Conservation (phyloP, 345 rosid genomes). For the Cochlearia excelsa region DNA sequence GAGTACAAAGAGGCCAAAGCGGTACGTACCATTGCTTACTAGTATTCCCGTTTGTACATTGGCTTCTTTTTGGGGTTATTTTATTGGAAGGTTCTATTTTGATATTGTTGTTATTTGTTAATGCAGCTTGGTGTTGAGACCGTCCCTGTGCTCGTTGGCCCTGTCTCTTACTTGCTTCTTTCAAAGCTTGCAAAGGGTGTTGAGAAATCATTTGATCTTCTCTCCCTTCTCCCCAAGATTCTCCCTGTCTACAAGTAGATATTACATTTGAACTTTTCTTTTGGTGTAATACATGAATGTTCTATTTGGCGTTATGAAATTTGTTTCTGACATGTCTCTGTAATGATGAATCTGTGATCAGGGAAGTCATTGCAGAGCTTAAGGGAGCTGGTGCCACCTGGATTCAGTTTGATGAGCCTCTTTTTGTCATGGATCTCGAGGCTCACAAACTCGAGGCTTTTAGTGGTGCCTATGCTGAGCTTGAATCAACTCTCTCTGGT, state of each 20-base stretch:
- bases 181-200: conserved; percentile 96
- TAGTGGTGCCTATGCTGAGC: conserved; percentile 67
- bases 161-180: conserved; percentile 89
- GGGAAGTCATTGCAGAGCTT: conserved; percentile 88
- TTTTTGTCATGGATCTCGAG: conserved; percentile 88
- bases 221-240: conserved; percentile 82
- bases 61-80: neutral
- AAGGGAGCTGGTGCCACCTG: conserved; percentile 94
- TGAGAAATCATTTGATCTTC: conserved; percentile 48
- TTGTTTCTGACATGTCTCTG: conserved; percentile 26
- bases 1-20: conserved; percentile 98
- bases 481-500: conserved; percentile 80
- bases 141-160: conserved; percentile 40
- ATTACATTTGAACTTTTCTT: conserved; percentile 3
- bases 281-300: neutral
- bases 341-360: conserved; percentile 33
- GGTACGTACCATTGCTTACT: conserved; percentile 42
- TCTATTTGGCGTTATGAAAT: too few relatives aligned
- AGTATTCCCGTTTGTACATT: neutral
- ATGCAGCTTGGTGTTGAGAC: conserved; percentile 89
- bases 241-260: conserved; percentile 86
- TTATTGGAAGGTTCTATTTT: neutral
- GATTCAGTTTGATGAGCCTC: conserved; percentile 95
- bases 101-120: conserved; percentile 2
- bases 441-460: conserved; percentile 76